phyloP scores from a whole-genome alignment of 768 basidiomycete genomes.

The Trametes cinnabarina region DNA sequence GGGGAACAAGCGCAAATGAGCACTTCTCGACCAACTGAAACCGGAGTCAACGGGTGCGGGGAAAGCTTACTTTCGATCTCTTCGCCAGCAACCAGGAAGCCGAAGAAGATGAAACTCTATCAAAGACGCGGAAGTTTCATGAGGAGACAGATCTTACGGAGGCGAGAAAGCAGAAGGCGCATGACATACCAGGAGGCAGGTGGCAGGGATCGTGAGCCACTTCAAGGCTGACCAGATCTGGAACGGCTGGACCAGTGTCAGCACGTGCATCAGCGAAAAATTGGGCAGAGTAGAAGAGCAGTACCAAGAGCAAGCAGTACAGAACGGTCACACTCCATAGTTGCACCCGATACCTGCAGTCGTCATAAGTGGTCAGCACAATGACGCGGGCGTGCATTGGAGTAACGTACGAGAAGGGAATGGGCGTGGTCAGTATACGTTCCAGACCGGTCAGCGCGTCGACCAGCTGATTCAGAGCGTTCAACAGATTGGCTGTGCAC shows the following conservation, averaged over 20 bases:
- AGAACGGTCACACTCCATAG: slow-evolving; percentile 63
- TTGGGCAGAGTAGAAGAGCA: slow-evolving; percentile 5
- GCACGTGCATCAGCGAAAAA: no score
- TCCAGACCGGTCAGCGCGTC: slow-evolving; percentile 70
- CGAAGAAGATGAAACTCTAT: slow-evolving; percentile 69
- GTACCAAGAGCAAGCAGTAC: slow-evolving; percentile 60
- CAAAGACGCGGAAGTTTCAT: background rate
- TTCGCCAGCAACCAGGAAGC: slow-evolving; percentile 70
- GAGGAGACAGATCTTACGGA: background rate
- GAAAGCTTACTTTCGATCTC: slow-evolving; percentile 65
- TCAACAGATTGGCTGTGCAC: slow-evolving; percentile 44
- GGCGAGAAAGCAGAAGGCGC: background rate
- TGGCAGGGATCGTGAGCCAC: slow-evolving; percentile 68
- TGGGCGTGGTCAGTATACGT: slow-evolving; percentile 71
- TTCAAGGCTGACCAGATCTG: slow-evolving; percentile 54
- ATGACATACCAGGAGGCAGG: slow-evolving; percentile 45
- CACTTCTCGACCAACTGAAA: slow-evolving; percentile 2
- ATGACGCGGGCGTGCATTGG: background rate
- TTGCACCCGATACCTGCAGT: slow-evolving; percentile 61
- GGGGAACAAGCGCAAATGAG: slow-evolving; percentile 2
- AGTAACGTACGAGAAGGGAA: slow-evolving; percentile 63
- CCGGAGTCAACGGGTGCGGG: background rate
- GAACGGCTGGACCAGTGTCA: slow-evolving; percentile 47
- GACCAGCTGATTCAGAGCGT: slow-evolving; percentile 52
- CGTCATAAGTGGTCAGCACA: background rate